Evolutionary conservation across 1,284 basidiomycete genomes (phyloP).

Genomic region (Ceratobasidium theobromae): DNA sequence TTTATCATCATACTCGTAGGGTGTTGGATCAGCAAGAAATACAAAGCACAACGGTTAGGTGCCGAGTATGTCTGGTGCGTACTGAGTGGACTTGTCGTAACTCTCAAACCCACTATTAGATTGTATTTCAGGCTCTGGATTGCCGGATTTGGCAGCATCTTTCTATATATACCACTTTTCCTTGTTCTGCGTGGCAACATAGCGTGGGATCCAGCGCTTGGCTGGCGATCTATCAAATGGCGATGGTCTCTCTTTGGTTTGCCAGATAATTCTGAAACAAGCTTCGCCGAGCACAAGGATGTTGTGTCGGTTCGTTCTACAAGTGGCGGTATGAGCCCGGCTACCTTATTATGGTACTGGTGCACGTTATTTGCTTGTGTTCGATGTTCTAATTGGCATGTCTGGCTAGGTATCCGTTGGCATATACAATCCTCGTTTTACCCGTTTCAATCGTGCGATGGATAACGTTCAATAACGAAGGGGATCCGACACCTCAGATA

Average conservation of each 20-base stretch:
- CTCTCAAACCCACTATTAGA: neutral
- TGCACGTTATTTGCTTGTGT: too few relatives aligned
- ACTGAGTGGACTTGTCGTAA: neutral
- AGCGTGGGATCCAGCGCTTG: slow-evolving; percentile 8
- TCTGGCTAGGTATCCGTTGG: slow-evolving; percentile 38
- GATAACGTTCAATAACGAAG: slow-evolving; percentile 31
- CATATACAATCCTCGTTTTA: slow-evolving; percentile 36
- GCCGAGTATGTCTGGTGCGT: slow-evolving; percentile 30
- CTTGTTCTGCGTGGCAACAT: slow-evolving; percentile 30
- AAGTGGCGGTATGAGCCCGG: neutral
- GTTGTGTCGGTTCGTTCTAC: slow-evolving; percentile 1
- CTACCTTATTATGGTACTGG: slow-evolving; percentile 13
- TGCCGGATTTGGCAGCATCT: slow-evolving; percentile 28
- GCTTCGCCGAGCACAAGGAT: too few relatives aligned
- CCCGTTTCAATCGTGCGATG: slow-evolving; percentile 37
- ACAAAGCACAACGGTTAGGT: slow-evolving; percentile 9
- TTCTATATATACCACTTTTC: slow-evolving; percentile 34
- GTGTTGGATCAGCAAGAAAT: slow-evolving; percentile 34
- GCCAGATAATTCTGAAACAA: too few relatives aligned
- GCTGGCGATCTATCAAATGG: slow-evolving; percentile 9
- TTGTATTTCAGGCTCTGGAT: slow-evolving; percentile 32
- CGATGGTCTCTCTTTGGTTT: too few relatives aligned
- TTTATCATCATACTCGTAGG: neutral
- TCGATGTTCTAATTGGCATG: too few relatives aligned
- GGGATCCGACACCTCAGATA: neutral